phyloP scores from a whole-genome alignment of 768 basidiomycete genomes.

The Thelephora aurantiotincta region DNA sequence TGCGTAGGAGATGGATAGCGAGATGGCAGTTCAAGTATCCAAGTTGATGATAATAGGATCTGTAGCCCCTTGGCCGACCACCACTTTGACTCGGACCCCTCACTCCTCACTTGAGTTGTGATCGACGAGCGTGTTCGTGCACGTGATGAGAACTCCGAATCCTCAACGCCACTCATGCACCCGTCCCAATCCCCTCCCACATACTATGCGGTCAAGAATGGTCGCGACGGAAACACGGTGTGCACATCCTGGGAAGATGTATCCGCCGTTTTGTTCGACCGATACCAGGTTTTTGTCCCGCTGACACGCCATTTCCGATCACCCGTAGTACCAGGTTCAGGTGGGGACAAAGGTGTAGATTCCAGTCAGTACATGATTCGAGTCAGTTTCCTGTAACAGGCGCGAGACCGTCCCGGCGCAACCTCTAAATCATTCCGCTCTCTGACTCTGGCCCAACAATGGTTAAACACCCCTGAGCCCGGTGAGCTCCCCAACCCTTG shows the following conservation, averaged over 20 bases:
- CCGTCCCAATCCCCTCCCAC: too few relatives aligned
- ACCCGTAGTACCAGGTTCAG: background rate
- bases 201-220: constrained; percentile 47
- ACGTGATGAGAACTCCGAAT: too few relatives aligned
- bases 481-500: constrained; percentile 31
- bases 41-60: too few relatives aligned
- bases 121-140: too few relatives aligned
- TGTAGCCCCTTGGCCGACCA: too few relatives aligned
- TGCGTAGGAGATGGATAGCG: constrained; percentile 25
- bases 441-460: constrained; percentile 25
- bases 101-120: too few relatives aligned
- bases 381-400: background rate
- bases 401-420: background rate
- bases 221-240: constrained; percentile 41
- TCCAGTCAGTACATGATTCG: constrained; percentile 18
- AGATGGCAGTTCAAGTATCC: too few relatives aligned
- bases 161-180: too few relatives aligned
- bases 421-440: background rate
- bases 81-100: too few relatives aligned
- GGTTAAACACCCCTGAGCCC: too few relatives aligned
- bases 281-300: too few relatives aligned
- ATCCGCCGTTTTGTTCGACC: constrained; percentile 6
- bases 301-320: too few relatives aligned
- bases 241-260: constrained; percentile 51
- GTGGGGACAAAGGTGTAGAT: background rate